Base-by-base conservation (phyloP, 768 basidiomycete species). In the Leccinum truebloodii region DNA sequence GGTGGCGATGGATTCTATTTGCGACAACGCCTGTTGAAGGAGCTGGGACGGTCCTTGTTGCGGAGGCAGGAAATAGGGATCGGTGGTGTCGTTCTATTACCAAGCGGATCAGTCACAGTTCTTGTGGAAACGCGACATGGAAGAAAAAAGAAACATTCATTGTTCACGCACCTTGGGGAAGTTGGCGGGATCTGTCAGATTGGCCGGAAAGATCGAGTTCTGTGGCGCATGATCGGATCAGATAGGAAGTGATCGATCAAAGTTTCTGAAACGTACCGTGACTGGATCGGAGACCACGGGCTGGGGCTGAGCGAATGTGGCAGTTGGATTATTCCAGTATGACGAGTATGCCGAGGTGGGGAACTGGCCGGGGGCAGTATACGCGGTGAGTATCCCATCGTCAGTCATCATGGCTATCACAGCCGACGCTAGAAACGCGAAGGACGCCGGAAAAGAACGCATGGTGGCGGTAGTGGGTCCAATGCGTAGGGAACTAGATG, bases 211-310 rank as follows among this genome's bases (percentile, higher is more conserved):
- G 18, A 76, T 76, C 63, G 77, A 73, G 70, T 82, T 79, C 86
- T 88, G 60, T 34, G 52, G 44, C 10, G 26, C 55, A 41, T 37
- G 14, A 18, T 18, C 50, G 28, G 22, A 37, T 58, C 6, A 59
- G 58, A 46, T 44, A 48, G 44, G 20, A 50, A 37, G 55, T 37
- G 9, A 48, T 46, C 39, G 32, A 39, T 50, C 37, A 35, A 22
- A n/a, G 24, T 26, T 64, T 61, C 39, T 48, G 52, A 59, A 54
- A 68, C 75, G 48, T 52, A 88, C 89, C 48, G 81, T 79, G 41
- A 89, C 81, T 3, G 86, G 85, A 69, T 90, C 88, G 30, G 87
- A 83, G 46, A 90, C 80, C 30, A 89, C 80, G 1, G 88, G 88
- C 70, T 90, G 88, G 5, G 84, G 84, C 70, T 90, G 89, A 1